Base-by-base conservation (phyloP, 2,329 filamentous ascomycete species). In the Apiospora sp. region DNA sequence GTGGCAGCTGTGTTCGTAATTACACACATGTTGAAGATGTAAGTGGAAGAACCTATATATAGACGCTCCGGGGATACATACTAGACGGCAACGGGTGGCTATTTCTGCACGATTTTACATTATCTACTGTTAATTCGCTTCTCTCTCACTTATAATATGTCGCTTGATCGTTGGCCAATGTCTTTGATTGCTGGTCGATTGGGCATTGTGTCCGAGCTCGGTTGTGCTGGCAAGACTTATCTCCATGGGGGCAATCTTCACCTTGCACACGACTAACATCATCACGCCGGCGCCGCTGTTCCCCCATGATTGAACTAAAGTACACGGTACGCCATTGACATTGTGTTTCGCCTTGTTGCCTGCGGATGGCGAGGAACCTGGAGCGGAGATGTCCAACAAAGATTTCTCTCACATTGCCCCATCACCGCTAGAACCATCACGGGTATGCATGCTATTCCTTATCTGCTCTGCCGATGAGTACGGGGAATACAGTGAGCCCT, bases 1-100 rank as follows among this genome's bases (percentile, higher is more conserved):
- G 76, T 93, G 91, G 90, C 89, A 91, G 78, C 80, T 91, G 68
- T 90, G 87, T 76, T 88, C 58, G 58, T 64, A 64, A n/a, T 6
- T 14, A 41, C 2, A 19, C 37, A 14, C 30, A 6, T 16, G 10
- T 3, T 14, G 22, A 41, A n/a, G 34, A 64, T 8, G 58, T 64
- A 64, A n/a, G 34, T 41, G n/a, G 22, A 10, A 19, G 54, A 34
- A 64, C n/a, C 34, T 64, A 41, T n/a, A n/a, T 41, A 64, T 64
- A 64, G 30, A 41, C 7, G 8, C 2, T 14, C 5, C n/a, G 30
- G 34, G 34, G 4, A 14, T n/a, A 41, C 58, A 64, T 24, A 22
- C 5, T 64, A 24, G 34, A 64, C 22, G 58, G 10, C 19, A 51
- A 41, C 34, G 22, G 8, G 22, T 1, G 37, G 34, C 3, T n/a